Evolutionary conservation across 2,329 filamentous ascomycete species (phyloP), one percentile per base, ranked within the genome.

Genomic region (Westerdykella aurantiaca): DNA sequence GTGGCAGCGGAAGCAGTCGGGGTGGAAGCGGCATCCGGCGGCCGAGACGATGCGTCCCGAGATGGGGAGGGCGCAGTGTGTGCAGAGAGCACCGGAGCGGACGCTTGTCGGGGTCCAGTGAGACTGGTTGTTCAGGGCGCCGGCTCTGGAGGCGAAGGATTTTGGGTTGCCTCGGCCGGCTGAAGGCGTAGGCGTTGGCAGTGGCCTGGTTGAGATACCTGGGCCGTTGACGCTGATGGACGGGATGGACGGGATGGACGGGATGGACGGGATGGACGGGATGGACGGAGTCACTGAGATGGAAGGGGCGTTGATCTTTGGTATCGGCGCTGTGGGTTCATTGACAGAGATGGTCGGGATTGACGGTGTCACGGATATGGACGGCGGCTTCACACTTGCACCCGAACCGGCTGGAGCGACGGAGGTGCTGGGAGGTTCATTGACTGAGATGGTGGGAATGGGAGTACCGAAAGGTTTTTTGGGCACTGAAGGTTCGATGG

Each of bases 1-100:
- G 65, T 88, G 85, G 72, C 93, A 98, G 35, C 80, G 78, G 72
- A 98, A 97, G 69, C 93, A 98, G 52, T 89, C 81, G 0, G 93
- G 90, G 57, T 98, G 93, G 66, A 97, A 97, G 16, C 90, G 85
- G 33, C 79, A 76, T 21, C 88, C 88, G 1, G 82, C 83, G 6
- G 95, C 81, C 4, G 85, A 87, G 17, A 97, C 85, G 52, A 95
- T 91, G 45, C 91, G 86, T 2, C 93, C 93, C 45, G 93, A 82
- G 53, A 98, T 97, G 0, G 88, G 83, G 16, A 85, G 75, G 9
- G 82, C 78, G 62, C 93, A 98, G 57, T 90, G 83, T 39, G 89
- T 86, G 61, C 93, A 98, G 37, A 83, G 78, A 6, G 88, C 86
- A 6, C 84, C 85, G 7, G 76, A 77, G 39, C 70, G 68, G n/a